Evolutionary conservation across 352 stramenopile genomes (phyloP), one percentile per base, ranked within the genome.

Genomic region (Pythium utonaiense): DNA sequence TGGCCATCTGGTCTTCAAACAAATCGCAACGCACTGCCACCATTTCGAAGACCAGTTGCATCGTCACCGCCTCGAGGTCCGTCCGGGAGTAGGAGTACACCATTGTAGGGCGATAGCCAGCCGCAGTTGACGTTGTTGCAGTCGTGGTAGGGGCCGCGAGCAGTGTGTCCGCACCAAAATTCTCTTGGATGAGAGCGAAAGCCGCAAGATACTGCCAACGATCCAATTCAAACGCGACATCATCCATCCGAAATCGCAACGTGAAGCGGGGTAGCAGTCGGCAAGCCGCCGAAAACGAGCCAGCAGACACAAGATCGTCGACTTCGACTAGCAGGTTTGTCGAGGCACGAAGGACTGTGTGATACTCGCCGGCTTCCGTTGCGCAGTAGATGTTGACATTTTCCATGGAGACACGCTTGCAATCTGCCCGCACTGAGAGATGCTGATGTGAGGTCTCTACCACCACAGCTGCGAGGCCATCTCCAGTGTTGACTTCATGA

Each of bases 141-240:
- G 24, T 22, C 3, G 25, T 34, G 9, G 41, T 36, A 27, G 48
- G n/a, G 24, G 33, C 41, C 38, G 40, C 42, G 6, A 59, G 19
- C 3, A 89, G 66, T 30, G 82, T 66, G 7, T 91, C 80, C 2
- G 79, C 85, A 13, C 81, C 78, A 57, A 94, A 89, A 63, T 94
- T 94, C 19, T 91, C 72, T 30, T 75, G 49, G 21, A 93, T 53
- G 0, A 94, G 45, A 3, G 67, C 75, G 6, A 94, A 67, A n/a
- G 88, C 70, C 24, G 77, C 75, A 33, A 91, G 48, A 56, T 94
- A 94, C 25, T 88, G 54, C 42, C 38, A 51, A 17, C 51, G 59
- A 31, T 73, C 51, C 8, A 77, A 25, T 42, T 60, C 47, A 41
- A 77, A 34, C 31, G 63, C 36, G 30, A 80, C 27, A 6, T 67